A percentile compares a stretch with the other conserved stretches of the same genome.
Conservation (phyloP, 2,329 filamentous ascomycete genomes). For the Fusarium pininemorale region DNA sequence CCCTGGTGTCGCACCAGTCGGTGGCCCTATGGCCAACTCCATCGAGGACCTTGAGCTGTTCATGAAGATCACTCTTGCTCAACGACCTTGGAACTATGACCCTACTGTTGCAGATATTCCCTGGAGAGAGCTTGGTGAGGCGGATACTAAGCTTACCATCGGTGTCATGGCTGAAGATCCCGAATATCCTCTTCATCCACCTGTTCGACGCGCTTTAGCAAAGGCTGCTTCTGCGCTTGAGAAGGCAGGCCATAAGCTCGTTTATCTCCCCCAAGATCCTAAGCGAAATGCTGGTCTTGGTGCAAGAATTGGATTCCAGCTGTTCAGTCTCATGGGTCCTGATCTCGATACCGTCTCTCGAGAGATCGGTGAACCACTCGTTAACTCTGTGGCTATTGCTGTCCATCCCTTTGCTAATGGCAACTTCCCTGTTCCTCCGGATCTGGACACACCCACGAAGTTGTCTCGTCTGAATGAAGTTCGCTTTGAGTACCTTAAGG, state of each 20-base stretch:
- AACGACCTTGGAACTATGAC: conserved; percentile 57
- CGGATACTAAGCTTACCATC: conserved; percentile 46
- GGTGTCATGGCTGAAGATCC: conserved; percentile 59
- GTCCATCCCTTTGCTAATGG: conserved; percentile 29
- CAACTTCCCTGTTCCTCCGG: conserved; percentile 20
- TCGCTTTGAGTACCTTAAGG: conserved; percentile 6
- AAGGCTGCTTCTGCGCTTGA: conserved; percentile 51
- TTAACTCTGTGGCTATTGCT: conserved; percentile 24
- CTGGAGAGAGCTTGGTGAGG: conserved; percentile 52
- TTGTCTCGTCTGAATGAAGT: conserved; percentile 13
- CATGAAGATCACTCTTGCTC: conserved; percentile 52
- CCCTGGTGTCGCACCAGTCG: conserved; percentile 48
- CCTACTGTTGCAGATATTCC: conserved; percentile 52
- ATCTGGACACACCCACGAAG: neutral
- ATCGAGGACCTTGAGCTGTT: conserved; percentile 42
- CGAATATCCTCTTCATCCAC: conserved; percentile 60
- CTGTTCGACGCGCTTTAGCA: conserved; percentile 56
- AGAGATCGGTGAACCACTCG: conserved; percentile 31
- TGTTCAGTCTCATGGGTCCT: conserved; percentile 24
- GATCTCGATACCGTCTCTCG: conserved; percentile 15
- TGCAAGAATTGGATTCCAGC: conserved; percentile 33
- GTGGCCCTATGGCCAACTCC: conserved; percentile 54
- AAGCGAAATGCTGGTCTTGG: conserved; percentile 17
- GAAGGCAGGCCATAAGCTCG: conserved; percentile 55
- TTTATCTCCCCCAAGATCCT: conserved; percentile 45